A percentile compares a stretch with the other conserved stretches of the same genome.
Evolutionary conservation across 306 rosid species (phyloP).

Genomic region (Ochetophila trinervis): DNA sequence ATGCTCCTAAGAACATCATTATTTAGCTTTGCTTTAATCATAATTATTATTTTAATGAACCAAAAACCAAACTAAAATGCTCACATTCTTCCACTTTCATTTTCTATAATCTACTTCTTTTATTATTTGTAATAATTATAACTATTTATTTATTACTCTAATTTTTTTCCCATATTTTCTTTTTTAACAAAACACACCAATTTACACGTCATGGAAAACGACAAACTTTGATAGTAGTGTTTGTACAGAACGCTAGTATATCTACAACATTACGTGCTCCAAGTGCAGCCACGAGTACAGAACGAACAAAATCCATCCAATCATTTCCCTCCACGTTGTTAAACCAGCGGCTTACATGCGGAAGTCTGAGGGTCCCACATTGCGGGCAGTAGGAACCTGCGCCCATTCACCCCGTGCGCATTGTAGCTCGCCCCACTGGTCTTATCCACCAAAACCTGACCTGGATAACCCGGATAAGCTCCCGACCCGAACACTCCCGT

Average conservation of each 20-base stretch:
- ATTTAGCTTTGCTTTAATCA: too few relatives aligned
- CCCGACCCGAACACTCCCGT: slow-evolving; percentile 74
- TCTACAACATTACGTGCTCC: slow-evolving; percentile 20
- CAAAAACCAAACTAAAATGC: too few relatives aligned
- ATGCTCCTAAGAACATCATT: too few relatives aligned
- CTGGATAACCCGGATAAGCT: slow-evolving; percentile 83
- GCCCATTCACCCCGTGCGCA: slow-evolving; percentile 62
- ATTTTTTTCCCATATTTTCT: neutral
- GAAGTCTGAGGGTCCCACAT: slow-evolving; percentile 91
- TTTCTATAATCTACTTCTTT: too few relatives aligned
- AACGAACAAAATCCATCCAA: neutral
- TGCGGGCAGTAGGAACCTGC: slow-evolving; percentile 72
- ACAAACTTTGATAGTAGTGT: slow-evolving; percentile 32
- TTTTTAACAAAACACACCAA: slow-evolving; percentile 4
- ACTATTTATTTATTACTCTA: too few relatives aligned
- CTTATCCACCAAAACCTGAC: slow-evolving; percentile 52
- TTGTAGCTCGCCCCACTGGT: slow-evolving; percentile 69
- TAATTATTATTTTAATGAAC: too few relatives aligned
- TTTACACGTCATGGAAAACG: slow-evolving; percentile 62
- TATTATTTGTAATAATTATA: too few relatives aligned
- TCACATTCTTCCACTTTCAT: too few relatives aligned
- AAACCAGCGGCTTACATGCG: slow-evolving; percentile 66
- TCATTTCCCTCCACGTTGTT: neutral
- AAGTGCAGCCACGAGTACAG: slow-evolving; percentile 15
- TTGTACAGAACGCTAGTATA: slow-evolving; percentile 14